A percentile compares a stretch with the other conserved stretches of the same genome.
phyloP scores from a whole-genome alignment of 1,139 yeast genomes.

The Kodamaea sp. region DNA sequence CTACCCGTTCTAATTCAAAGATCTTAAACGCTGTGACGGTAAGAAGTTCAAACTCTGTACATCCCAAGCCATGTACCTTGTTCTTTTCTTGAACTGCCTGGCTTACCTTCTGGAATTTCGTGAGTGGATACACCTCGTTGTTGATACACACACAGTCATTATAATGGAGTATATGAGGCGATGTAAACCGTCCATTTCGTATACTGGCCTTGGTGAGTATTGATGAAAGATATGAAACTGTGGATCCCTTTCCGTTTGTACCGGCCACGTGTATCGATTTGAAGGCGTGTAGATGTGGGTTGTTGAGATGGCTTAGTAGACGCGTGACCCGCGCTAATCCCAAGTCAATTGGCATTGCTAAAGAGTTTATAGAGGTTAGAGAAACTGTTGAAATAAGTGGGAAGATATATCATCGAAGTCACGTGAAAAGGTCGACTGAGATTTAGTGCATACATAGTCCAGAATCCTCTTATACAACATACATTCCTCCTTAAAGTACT shows the following conservation, averaged over 20 bases:
- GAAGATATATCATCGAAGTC: too few relatives aligned
- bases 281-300: slow-evolving; percentile 60
- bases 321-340: slow-evolving; percentile 64
- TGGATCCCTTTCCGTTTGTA: slow-evolving; percentile 93
- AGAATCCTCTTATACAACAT: too few relatives aligned
- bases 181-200: slow-evolving; percentile 75
- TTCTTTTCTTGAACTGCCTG: slow-evolving; percentile 38
- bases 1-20: slow-evolving; percentile 59
- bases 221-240: slow-evolving; percentile 74
- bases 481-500: too few relatives aligned
- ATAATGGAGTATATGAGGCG: slow-evolving; percentile 76
- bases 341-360: slow-evolving; percentile 48
- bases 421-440: too few relatives aligned
- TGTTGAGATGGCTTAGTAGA: slow-evolving; percentile 61
- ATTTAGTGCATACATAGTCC: too few relatives aligned
- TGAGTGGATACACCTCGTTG: slow-evolving; percentile 52
- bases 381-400: too few relatives aligned
- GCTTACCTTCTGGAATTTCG: slow-evolving; percentile 49
- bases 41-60: slow-evolving; percentile 84
- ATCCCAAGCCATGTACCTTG: slow-evolving; percentile 45
- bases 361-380: not conserved
- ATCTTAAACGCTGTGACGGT: slow-evolving; percentile 83
- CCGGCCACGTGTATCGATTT: slow-evolving; percentile 86
- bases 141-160: slow-evolving; percentile 77
- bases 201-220: slow-evolving; percentile 52